Percentiles rank a stretch among this genome's conserved stretches.
Evolutionary conservation across 2,329 filamentous ascomycete genomes (phyloP).

Genomic region (Fusarium tricinctum): DNA sequence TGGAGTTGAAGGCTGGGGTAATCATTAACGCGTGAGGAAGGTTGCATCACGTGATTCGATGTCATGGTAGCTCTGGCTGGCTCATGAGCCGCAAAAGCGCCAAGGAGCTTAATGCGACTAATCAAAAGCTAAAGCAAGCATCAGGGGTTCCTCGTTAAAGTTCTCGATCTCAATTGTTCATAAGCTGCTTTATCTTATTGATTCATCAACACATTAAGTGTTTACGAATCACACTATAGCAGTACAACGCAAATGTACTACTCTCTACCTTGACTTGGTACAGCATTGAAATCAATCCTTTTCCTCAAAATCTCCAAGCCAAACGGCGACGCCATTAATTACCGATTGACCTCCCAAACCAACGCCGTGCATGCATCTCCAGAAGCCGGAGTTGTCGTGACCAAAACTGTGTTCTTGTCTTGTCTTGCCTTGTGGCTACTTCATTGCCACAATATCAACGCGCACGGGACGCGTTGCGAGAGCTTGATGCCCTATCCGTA

Average conservation of each 20-base stretch:
- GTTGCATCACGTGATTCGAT: constrained; percentile 44
- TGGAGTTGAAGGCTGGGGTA: constrained; percentile 20
- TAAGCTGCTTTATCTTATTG: neutral
- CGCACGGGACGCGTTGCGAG: constrained; percentile 15
- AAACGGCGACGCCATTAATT: constrained; percentile 50
- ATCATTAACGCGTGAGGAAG: constrained; percentile 35
- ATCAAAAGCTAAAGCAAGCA: constrained; percentile 11
- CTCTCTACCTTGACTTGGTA: constrained; percentile 48
- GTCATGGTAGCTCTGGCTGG: constrained; percentile 16
- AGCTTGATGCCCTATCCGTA: constrained; percentile 31
- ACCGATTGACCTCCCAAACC: constrained; percentile 46
- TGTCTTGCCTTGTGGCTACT: constrained; percentile 36
- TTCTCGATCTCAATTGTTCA: constrained; percentile 14
- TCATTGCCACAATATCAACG: constrained; percentile 35
- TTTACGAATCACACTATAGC: constrained; percentile 12
- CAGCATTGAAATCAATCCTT: constrained; percentile 37
- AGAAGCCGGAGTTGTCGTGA: constrained; percentile 44
- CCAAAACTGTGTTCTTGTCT: constrained; percentile 33
- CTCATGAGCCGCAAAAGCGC: constrained; percentile 19
- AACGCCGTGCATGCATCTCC: constrained; percentile 54
- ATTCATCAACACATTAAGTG: neutral
- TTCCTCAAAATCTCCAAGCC: constrained; percentile 44
- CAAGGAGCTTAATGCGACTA: constrained; percentile 26
- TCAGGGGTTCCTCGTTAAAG: constrained; percentile 4
- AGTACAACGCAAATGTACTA: constrained; percentile 31